These are phyloP conservation scores for Seminavis robusta DNA, from an alignment of 108 stramenopile genomes.

Conservation along the genomic window DNA sequence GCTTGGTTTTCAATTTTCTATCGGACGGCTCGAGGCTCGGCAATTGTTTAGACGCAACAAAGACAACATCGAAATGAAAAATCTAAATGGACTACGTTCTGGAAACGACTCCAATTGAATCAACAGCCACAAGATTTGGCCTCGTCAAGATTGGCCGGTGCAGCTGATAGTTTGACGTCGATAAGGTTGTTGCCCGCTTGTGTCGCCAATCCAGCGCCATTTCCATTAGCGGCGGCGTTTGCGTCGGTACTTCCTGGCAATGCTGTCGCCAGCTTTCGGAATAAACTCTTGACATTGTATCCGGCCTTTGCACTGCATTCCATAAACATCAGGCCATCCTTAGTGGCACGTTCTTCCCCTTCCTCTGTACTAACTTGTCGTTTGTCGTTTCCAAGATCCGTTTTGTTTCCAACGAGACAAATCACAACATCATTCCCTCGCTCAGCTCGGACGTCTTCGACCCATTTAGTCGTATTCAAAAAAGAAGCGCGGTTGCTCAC, in stretches of 20 bases:
- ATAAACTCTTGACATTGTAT: conserved; percentile 96
- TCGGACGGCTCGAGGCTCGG: too few species aligned
- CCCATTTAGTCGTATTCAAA: conserved; percentile 97
- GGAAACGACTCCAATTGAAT: too few species aligned
- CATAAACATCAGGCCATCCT: conserved; percentile 95
- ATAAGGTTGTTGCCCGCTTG: conserved; percentile 75
- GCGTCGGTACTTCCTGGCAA: conserved; percentile 90
- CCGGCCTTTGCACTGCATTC: conserved; percentile 98
- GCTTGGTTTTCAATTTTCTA: too few species aligned
- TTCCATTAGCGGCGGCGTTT: conserved; percentile 38
- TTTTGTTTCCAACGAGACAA: conserved; percentile 99
- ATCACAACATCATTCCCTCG: conserved; percentile 97
- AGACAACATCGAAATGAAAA: too few species aligned
- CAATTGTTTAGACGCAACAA: too few species aligned
- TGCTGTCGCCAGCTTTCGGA: conserved; percentile 95
- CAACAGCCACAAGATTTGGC: conserved; percentile 84
- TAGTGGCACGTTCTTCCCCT: conserved; percentile 93
- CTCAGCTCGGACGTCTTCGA: conserved; percentile 97
- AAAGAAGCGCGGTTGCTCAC: conserved; percentile 96
- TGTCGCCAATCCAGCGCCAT: conserved; percentile 21
- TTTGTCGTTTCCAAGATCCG: conserved; percentile 95
- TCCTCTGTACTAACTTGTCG: conserved; percentile 96
- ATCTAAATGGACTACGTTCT: too few species aligned
- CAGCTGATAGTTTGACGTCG: conserved; percentile 91
- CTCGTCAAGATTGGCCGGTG: conserved; percentile 89